Evolutionary conservation across 305 asterid species (phyloP).

Genomic region (Rubia tinctorum): DNA sequence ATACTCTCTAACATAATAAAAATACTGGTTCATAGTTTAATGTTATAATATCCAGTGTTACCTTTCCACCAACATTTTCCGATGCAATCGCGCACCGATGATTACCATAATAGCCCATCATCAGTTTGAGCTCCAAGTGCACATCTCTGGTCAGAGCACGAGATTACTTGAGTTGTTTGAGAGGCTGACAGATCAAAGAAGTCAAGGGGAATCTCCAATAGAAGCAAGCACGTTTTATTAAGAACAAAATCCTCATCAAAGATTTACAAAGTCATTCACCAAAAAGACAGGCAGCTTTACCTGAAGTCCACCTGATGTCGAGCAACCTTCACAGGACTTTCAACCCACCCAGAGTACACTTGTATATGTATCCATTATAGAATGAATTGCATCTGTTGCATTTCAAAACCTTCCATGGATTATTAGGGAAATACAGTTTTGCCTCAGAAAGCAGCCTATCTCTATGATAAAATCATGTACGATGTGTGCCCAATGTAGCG

Average conservation of each 20-base stretch:
- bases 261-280: neutral
- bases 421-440: too few relatives aligned
- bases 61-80: too few relatives aligned
- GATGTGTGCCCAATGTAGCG: too few relatives aligned
- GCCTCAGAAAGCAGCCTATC: too few relatives aligned
- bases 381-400: too few relatives aligned
- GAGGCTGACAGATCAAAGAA: slow-evolving; percentile 82
- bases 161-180: slow-evolving; percentile 49
- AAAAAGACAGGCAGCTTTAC: slow-evolving; percentile 32
- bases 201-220: slow-evolving; percentile 71
- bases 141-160: slow-evolving; percentile 88
- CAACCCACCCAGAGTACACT: slow-evolving; percentile 98
- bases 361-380: too few relatives aligned
- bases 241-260: neutral
- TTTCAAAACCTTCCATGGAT: too few relatives aligned
- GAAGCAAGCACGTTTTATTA: slow-evolving; percentile 7
- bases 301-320: slow-evolving; percentile 90
- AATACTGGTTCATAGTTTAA: too few relatives aligned
- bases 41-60: too few relatives aligned
- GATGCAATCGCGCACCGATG: slow-evolving; percentile 83
- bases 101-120: slow-evolving; percentile 61
- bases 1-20: too few relatives aligned
- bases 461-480: too few relatives aligned
- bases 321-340: slow-evolving; percentile 81
- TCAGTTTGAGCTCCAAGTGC: slow-evolving; percentile 58